A percentile compares a stretch with the other conserved stretches of the same genome.
phyloP scores from a whole-genome alignment of 2,329 filamentous ascomycete species.

The Phaeosphaeriaceae sp. region DNA sequence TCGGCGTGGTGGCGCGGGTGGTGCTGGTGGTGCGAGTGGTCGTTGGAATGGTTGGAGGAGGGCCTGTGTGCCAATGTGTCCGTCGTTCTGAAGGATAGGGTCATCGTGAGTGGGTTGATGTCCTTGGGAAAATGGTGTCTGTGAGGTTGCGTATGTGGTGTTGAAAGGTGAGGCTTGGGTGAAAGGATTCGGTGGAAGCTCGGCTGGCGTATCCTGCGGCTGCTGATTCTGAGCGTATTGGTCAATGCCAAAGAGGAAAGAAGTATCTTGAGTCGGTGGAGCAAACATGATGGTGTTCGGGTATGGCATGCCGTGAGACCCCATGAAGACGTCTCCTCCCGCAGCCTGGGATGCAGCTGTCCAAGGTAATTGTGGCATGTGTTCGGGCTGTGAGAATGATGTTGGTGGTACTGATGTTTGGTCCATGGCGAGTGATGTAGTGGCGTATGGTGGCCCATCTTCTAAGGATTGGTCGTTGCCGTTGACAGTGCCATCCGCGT shows the following conservation, averaged over 20 bases:
- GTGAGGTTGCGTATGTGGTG: constrained; percentile 27
- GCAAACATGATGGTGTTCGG: constrained; percentile 42
- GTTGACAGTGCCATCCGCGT: background rate
- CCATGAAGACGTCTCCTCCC: constrained; percentile 31
- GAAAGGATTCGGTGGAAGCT: constrained; percentile 35
- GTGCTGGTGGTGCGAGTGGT: constrained; percentile 16
- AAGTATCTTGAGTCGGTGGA: constrained; percentile 36
- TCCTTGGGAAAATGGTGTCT: constrained; percentile 28
- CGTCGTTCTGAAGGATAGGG: constrained; percentile 27
- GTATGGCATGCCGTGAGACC: constrained; percentile 31
- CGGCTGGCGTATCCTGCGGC: constrained; percentile 17
- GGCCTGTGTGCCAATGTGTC: constrained; percentile 23
- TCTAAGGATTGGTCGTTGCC: constrained; percentile 6
- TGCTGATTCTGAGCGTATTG: constrained; percentile 39
- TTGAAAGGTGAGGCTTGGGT: constrained; percentile 25
- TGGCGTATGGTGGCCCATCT: constrained; percentile 10
- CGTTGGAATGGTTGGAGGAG: constrained; percentile 34
- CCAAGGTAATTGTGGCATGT: constrained; percentile 27
- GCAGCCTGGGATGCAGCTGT: constrained; percentile 30
- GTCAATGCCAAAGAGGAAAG: constrained; percentile 49
- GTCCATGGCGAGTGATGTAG: constrained; percentile 17
- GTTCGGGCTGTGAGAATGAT: constrained; percentile 20
- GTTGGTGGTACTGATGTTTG: constrained; percentile 22
- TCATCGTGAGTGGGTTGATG: constrained; percentile 37
- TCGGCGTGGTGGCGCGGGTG: constrained; percentile 29